Conservation (phyloP, 83 land plant species). For the Diphasiastrum complanatum region DNA sequence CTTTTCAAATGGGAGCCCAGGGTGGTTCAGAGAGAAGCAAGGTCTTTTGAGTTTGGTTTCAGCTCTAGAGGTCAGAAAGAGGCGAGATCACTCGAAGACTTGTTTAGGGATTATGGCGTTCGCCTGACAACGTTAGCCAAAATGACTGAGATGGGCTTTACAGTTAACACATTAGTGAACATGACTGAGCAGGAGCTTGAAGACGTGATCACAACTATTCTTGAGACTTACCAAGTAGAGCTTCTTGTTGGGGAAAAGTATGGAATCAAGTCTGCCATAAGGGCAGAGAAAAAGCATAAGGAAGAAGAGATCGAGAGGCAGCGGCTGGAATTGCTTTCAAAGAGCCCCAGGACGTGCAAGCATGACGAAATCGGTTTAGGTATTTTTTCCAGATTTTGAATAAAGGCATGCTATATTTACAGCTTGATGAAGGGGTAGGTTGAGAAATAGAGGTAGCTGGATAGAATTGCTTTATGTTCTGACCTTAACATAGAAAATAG, state of each 20-base stretch:
- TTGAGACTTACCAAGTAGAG: conserved; percentile 71
- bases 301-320: conserved; percentile 43
- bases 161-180: conserved; percentile 64
- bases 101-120: conserved; percentile 72
- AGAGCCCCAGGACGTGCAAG: conserved; percentile 30
- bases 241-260: conserved; percentile 84
- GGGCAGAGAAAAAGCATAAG: conserved; percentile 63
- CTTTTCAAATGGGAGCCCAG: no score
- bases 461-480: no score
- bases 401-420: no score
- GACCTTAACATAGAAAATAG: no score
- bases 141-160: conserved; percentile 86
- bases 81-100: conserved; percentile 54
- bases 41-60: no score
- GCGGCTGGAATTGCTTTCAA: conserved; percentile 18
- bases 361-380: conserved; percentile 36
- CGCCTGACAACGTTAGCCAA: conserved; percentile 62
- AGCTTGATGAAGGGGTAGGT: no score
- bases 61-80: no score
- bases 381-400: no score
- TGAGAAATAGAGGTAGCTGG: no score
- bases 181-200: conserved; percentile 88
- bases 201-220: conserved; percentile 65
- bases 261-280: conserved; percentile 80
- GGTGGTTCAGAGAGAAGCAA: no score